Evolutionary conservation across 1,284 basidiomycete species (phyloP).

Genomic region (Boletus smithii): DNA sequence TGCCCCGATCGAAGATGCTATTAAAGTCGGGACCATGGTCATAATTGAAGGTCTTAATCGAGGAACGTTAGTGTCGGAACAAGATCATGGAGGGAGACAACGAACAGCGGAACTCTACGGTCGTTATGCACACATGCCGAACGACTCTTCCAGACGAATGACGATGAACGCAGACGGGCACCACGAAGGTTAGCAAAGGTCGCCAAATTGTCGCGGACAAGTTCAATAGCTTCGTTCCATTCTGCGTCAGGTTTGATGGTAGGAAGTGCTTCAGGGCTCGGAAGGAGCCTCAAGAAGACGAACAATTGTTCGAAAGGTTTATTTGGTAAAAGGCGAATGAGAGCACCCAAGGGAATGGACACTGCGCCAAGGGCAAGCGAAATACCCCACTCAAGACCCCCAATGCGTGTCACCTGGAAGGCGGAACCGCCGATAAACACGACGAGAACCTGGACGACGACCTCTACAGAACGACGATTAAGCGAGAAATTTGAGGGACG

Average conservation of each 20-base stretch:
- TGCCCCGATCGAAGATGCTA: slow-evolving; percentile 82
- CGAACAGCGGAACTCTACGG: slow-evolving; percentile 40
- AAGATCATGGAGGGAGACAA: slow-evolving; percentile 5
- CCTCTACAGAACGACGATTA: slow-evolving; percentile 49
- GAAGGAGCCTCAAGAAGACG: slow-evolving; percentile 62
- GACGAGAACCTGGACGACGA: slow-evolving; percentile 84
- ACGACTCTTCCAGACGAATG: slow-evolving; percentile 78
- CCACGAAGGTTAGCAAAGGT: slow-evolving; percentile 83
- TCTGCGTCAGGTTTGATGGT: slow-evolving; percentile 58
- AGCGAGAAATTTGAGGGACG: not conserved
- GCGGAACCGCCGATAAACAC: slow-evolving; percentile 90
- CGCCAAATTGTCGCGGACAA: slow-evolving; percentile 81
- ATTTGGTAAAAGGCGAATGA: slow-evolving; percentile 83
- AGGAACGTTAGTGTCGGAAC: slow-evolving; percentile 6
- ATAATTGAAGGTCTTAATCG: slow-evolving; percentile 59
- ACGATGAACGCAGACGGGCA: slow-evolving; percentile 79
- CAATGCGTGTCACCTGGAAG: slow-evolving; percentile 83
- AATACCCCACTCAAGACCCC: slow-evolving; percentile 89
- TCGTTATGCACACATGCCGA: slow-evolving; percentile 54
- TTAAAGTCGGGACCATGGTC: slow-evolving; percentile 85
- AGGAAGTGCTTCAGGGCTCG: slow-evolving; percentile 69
- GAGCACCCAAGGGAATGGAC: slow-evolving; percentile 83
- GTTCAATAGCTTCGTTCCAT: slow-evolving; percentile 70
- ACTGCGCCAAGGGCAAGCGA: slow-evolving; percentile 83
- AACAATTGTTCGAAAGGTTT: slow-evolving; percentile 75